phyloP scores from a whole-genome alignment of 495 filamentous ascomycete genomes.

The Melanomma pulvis-pyrius region DNA sequence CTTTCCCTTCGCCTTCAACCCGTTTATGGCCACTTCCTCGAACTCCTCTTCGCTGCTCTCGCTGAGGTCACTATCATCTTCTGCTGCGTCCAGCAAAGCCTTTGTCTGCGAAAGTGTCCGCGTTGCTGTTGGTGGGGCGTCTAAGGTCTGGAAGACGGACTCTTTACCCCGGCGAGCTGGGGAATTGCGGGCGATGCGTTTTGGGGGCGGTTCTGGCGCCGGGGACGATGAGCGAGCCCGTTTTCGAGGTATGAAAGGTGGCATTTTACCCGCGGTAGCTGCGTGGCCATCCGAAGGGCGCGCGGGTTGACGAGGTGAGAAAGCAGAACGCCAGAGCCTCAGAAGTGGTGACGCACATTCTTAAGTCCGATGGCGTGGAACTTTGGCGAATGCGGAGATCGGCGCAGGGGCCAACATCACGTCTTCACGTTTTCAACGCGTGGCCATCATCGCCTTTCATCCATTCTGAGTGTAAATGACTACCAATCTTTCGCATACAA shows the following conservation, averaged over 20 bases:
- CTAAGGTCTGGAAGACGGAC: constrained; percentile 65
- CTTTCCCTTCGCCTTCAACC: constrained; percentile 3
- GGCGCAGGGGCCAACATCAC: constrained; percentile 2
- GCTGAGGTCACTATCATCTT: constrained; percentile 66
- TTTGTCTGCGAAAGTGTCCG: constrained; percentile 56
- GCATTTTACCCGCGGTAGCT: constrained; percentile 30
- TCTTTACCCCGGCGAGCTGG: constrained; percentile 9
- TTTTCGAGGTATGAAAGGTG: constrained; percentile 43
- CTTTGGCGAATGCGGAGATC: neutral
- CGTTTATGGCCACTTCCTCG: constrained; percentile 57
- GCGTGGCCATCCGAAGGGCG: neutral
- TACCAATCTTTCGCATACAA: no score
- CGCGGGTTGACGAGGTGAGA: neutral
- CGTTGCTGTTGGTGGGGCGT: constrained; percentile 54
- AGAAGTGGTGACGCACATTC: constrained; percentile 17
- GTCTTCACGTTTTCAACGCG: constrained; percentile 2
- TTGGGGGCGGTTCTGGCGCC: constrained; percentile 28
- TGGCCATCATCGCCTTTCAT: neutral
- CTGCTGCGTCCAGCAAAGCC: constrained; percentile 52
- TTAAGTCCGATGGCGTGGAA: constrained; percentile 16
- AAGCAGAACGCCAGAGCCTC: neutral
- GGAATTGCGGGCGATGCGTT: constrained; percentile 18
- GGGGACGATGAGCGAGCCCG: constrained; percentile 39
- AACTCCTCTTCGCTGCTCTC: constrained; percentile 60
- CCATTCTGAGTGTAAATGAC: no score